phyloP scores from a whole-genome alignment of 2,329 filamentous ascomycete species.

The Colletotrichum brevisporum region DNA sequence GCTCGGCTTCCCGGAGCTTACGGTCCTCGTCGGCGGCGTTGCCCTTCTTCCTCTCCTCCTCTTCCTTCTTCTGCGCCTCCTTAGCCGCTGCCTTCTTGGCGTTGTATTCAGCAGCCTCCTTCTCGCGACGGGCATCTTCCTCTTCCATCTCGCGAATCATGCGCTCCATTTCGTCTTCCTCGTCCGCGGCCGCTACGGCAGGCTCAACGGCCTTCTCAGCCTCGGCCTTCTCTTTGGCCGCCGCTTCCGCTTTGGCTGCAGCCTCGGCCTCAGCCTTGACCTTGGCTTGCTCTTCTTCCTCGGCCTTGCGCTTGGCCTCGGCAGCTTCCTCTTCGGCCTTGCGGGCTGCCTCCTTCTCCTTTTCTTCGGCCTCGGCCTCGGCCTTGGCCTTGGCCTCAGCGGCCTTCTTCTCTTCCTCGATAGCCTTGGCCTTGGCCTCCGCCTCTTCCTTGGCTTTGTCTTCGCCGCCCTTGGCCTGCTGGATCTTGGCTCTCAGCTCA shows the following conservation, averaged over 20 bases:
- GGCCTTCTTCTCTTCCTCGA: constrained; percentile 54
- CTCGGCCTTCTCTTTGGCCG: constrained; percentile 47
- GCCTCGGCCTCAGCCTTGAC: constrained; percentile 15
- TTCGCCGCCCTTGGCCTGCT: constrained; percentile 65
- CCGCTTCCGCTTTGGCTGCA: constrained; percentile 35
- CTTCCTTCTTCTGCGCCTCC: constrained; percentile 63
- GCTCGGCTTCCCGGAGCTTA: constrained; percentile 80
- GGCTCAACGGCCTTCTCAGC: constrained; percentile 48
- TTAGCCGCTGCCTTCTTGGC: constrained; percentile 60
- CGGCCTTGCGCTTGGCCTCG: constrained; percentile 25
- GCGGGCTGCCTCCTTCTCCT: constrained; percentile 50
- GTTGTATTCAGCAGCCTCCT: constrained; percentile 56
- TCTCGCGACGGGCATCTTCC: constrained; percentile 64
- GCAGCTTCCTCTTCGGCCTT: constrained; percentile 30
- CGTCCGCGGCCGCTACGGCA: constrained; percentile 55
- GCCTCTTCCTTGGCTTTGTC: constrained; percentile 53
- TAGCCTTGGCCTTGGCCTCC: constrained; percentile 52
- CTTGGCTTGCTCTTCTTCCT: constrained; percentile 15
- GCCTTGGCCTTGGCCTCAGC: constrained; percentile 49
- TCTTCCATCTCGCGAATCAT: constrained; percentile 76
- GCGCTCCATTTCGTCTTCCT: constrained; percentile 70
- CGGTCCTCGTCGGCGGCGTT: constrained; percentile 71
- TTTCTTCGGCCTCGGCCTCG: constrained; percentile 50
- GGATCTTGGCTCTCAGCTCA: constrained; percentile 86
- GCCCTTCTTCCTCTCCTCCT: constrained; percentile 63